phyloP scores from a whole-genome alignment of 2,329 filamentous ascomycete genomes.

The Aspergillus quadrilineatus region DNA sequence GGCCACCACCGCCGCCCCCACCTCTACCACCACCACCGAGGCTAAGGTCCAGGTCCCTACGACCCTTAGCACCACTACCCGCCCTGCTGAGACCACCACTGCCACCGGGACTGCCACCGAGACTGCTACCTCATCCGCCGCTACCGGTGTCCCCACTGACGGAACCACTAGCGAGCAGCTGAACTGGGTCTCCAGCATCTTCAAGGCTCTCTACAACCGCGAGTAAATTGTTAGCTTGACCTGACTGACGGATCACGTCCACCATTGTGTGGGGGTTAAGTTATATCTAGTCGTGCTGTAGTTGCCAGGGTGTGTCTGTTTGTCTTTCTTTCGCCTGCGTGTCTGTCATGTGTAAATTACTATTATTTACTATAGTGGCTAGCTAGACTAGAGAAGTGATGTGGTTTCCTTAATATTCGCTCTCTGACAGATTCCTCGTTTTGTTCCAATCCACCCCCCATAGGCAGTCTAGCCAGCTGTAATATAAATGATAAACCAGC shows the following conservation, averaged over 20 bases:
- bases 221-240: conserved; percentile 1
- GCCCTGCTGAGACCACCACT: conserved; percentile 16
- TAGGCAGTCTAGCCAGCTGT: no score
- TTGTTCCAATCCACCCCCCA: no score
- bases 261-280: not conserved
- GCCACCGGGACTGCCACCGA: conserved; percentile 9
- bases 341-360: not conserved
- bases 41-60: conserved; percentile 13
- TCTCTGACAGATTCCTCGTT: no score
- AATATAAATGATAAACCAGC: no score
- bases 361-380: not conserved
- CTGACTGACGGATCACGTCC: no score
- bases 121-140: conserved; percentile 7
- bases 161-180: conserved; percentile 23
- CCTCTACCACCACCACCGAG: conserved; percentile 11
- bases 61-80: conserved; percentile 14
- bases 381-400: conserved; percentile 1
- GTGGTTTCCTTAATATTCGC: not conserved
- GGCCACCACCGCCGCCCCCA: conserved; percentile 13
- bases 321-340: not conserved
- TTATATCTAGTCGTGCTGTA: not conserved
- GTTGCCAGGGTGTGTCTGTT: not conserved
- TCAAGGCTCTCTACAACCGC: conserved; percentile 19
- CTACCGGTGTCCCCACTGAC: conserved; percentile 18
- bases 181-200: conserved; percentile 13